Evolutionary conservation across 1,139 yeast genomes (phyloP).

Genomic region (Blastobotrys persicus): DNA sequence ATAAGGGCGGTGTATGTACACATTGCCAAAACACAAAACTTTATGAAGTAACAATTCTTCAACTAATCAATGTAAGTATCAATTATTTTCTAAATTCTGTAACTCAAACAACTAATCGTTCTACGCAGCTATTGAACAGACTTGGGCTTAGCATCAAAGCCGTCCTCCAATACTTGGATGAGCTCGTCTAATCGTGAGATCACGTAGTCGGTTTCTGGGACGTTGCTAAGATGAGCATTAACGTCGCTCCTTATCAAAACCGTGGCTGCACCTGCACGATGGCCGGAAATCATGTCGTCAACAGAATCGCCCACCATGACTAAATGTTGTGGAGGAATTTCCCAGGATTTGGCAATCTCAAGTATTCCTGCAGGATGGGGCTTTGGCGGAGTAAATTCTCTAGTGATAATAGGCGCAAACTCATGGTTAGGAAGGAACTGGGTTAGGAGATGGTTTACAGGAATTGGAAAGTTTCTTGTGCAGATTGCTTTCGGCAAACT

Average conservation of each 20-base stretch:
- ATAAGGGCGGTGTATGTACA: too few relatives aligned
- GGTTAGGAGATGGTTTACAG: conserved; percentile 49
- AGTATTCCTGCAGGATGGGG: conserved; percentile 61
- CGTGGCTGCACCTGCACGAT: conserved; percentile 56
- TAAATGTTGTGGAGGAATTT: conserved; percentile 42
- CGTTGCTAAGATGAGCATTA: conserved; percentile 42
- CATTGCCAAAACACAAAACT: too few relatives aligned
- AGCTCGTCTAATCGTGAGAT: conserved; percentile 45
- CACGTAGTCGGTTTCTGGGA: conserved; percentile 44
- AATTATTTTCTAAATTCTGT: too few relatives aligned
- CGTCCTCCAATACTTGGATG: conserved; percentile 40
- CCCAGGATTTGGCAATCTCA: conserved; percentile 51
- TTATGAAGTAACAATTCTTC: too few relatives aligned
- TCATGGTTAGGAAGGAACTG: conserved; percentile 43
- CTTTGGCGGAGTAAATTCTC: conserved; percentile 62
- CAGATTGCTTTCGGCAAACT: conserved; percentile 51
- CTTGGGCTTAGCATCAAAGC: conserved; percentile 32
- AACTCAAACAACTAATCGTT: too few relatives aligned
- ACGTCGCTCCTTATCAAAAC: conserved; percentile 50
- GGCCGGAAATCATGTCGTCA: conserved; percentile 63
- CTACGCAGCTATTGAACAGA: not conserved
- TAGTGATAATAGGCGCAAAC: conserved; percentile 54
- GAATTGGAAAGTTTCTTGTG: conserved; percentile 55
- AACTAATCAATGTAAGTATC: too few relatives aligned
- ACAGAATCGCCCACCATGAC: conserved; percentile 70